Conservation (phyloP, 2,329 filamentous ascomycete species). For the Aureobasidium lini region DNA sequence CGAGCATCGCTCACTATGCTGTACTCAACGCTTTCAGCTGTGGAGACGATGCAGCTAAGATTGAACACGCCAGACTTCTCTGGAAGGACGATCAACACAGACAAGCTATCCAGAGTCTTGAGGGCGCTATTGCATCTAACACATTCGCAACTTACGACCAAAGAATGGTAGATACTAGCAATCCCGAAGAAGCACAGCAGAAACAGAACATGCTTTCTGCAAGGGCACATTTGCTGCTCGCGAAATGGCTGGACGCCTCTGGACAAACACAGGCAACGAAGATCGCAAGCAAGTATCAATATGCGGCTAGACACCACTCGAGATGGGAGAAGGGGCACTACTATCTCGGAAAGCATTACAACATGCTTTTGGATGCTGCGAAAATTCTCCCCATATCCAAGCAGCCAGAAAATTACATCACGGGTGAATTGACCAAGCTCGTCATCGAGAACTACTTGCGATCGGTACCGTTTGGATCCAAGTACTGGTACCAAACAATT, state of each 20-base stretch:
- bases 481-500: slow-evolving; percentile 91
- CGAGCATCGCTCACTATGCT: slow-evolving; percentile 85
- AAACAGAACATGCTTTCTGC: slow-evolving; percentile 58
- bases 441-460: slow-evolving; percentile 91
- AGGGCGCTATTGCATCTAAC: slow-evolving; percentile 75
- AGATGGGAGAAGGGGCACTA: slow-evolving; percentile 97
- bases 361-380: slow-evolving; percentile 88
- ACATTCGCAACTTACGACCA: slow-evolving; percentile 54
- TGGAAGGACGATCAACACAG: slow-evolving; percentile 92
- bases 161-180: slow-evolving; percentile 23
- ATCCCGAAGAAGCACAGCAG: slow-evolving; percentile 31
- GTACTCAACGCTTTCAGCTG: slow-evolving; percentile 81
- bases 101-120: slow-evolving; percentile 87
- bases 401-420: slow-evolving; percentile 52
- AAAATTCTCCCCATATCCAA: slow-evolving; percentile 67
- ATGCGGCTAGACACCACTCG: slow-evolving; percentile 60
- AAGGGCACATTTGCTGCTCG: slow-evolving; percentile 77
- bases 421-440: slow-evolving; percentile 76
- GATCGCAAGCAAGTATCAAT: slow-evolving; percentile 73
- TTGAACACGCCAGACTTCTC: slow-evolving; percentile 86
- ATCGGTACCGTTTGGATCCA: slow-evolving; percentile 80
- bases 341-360: slow-evolving; percentile 93
- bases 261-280: slow-evolving; percentile 82
- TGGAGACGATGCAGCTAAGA: slow-evolving; percentile 78
- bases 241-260: slow-evolving; percentile 94